Conservation (phyloP, 169 alveolate species). For the Plasmodium gallinaceum region DNA sequence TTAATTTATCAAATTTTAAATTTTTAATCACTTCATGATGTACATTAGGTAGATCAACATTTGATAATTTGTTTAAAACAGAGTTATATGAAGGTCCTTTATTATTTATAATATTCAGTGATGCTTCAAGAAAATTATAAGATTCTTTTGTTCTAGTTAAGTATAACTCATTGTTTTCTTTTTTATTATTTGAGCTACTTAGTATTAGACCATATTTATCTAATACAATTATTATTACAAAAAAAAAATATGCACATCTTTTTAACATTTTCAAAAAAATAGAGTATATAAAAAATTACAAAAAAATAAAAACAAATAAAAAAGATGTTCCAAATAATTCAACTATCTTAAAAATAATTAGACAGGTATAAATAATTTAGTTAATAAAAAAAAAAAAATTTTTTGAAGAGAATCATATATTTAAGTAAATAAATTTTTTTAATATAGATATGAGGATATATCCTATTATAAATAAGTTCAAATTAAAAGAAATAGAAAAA, state of each 20-base stretch:
- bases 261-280: no score
- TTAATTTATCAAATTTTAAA: slow-evolving; percentile 8
- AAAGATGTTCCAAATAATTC: no score
- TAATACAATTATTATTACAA: slow-evolving; percentile 1
- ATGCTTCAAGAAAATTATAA: slow-evolving; percentile 30
- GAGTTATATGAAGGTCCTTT: neutral
- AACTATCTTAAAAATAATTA: no score
- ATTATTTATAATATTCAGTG: slow-evolving; percentile 1
- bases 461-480: no score
- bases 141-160: slow-evolving; percentile 15
- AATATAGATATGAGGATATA: no score
- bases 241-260: neutral
- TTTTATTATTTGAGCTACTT: neutral
- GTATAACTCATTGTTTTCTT: slow-evolving; percentile 12
- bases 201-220: neutral
- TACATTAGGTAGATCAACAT: neutral
- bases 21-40: slow-evolving; percentile 20
- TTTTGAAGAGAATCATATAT: no score
- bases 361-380: no score
- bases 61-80: neutral
- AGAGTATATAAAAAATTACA: no score
- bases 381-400: no score
- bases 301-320: no score
- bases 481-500: no score
- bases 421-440: no score